These are phyloP conservation scores for Verticillium zaregamsianum DNA, from an alignment of 2,329 filamentous ascomycete genomes.

Conservation along the genomic window DNA sequence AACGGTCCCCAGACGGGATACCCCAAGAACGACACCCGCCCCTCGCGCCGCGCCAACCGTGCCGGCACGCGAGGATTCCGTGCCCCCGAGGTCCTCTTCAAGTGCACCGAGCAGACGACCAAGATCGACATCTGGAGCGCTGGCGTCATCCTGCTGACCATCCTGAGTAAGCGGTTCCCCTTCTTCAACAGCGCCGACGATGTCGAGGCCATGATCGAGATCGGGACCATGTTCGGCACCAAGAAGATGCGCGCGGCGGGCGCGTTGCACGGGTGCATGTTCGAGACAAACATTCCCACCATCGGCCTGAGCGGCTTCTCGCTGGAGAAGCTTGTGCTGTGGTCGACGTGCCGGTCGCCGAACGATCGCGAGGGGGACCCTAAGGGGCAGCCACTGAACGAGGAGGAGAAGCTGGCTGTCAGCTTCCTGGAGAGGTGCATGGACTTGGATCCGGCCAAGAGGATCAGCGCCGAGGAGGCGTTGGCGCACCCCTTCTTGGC, in stretches of 20 bases:
- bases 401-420: conserved; percentile 69
- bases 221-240: conserved; percentile 88
- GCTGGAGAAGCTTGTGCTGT: conserved; percentile 90
- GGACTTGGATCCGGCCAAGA: conserved; percentile 68
- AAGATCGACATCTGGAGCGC: conserved; percentile 97
- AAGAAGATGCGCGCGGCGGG: conserved; percentile 80
- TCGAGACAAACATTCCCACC: conserved; percentile 90
- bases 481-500: conserved; percentile 67
- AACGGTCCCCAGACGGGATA: conserved; percentile 61
- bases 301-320: conserved; percentile 81
- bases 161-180: conserved; percentile 86
- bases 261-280: conserved; percentile 81
- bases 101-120: conserved; percentile 91
- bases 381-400: conserved; percentile 47
- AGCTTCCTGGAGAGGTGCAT: conserved; percentile 69
- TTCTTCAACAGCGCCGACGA: conserved; percentile 99
- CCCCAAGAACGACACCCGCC: conserved; percentile 83
- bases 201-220: conserved; percentile 95
- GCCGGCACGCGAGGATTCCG: conserved; percentile 94
- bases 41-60: conserved; percentile 85
- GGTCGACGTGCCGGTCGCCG: conserved; percentile 79
- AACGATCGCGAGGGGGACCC: conserved; percentile 43
- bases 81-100: conserved; percentile 92
- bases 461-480: conserved; percentile 73
- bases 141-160: conserved; percentile 94